These are phyloP conservation scores for Phascolomyces articulosus DNA, from an alignment of 371 early-diverging fungal species.

Conservation along the genomic window DNA sequence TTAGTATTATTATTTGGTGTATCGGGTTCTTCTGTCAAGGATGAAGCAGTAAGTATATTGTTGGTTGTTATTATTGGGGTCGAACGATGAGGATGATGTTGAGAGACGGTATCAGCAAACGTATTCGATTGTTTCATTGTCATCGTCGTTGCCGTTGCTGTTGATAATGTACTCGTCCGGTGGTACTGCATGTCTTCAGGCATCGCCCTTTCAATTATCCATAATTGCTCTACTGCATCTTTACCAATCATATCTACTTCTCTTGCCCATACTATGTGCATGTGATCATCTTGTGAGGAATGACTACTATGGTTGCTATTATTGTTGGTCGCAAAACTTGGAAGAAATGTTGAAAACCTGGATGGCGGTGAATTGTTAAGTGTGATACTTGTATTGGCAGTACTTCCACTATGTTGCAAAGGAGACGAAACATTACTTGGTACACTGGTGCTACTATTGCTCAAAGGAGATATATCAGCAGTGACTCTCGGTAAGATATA, in stretches of 20 bases:
- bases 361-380: background rate
- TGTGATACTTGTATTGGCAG: background rate
- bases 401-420: constrained; percentile 3
- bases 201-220: constrained; percentile 24
- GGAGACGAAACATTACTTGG: constrained; percentile 8
- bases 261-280: constrained; percentile 21
- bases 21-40: too few species aligned
- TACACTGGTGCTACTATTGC: background rate
- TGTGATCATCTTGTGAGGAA: background rate
- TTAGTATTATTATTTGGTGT: too few species aligned
- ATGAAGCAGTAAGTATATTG: too few species aligned
- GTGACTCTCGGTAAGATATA: background rate
- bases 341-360: background rate
- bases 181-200: constrained; percentile 14
- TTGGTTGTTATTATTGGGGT: too few species aligned
- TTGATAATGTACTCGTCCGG: background rate
- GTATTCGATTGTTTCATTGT: too few species aligned
- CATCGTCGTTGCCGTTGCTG: background rate
- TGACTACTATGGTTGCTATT: background rate
- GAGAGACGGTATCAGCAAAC: too few species aligned
- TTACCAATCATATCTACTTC: constrained; percentile 18
- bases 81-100: too few species aligned
- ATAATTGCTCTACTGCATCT: constrained; percentile 17
- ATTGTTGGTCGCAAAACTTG: constrained; percentile 2
- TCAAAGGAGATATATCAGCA: background rate